Base-by-base conservation (phyloP, 495 filamentous ascomycete species). In the Penicillium ochrochloron region DNA sequence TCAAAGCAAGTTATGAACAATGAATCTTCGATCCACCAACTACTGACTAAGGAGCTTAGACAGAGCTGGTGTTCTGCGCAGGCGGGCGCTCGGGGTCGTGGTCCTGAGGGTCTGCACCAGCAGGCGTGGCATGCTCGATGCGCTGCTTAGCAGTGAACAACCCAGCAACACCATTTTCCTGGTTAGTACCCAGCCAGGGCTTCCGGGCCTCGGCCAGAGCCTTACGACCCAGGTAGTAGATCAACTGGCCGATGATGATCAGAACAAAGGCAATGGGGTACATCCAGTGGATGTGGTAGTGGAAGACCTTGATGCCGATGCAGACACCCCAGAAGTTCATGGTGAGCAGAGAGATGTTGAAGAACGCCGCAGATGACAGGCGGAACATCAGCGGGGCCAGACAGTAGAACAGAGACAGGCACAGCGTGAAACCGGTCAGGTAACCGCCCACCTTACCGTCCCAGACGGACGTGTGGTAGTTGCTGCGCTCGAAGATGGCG, bases 281-380 rank as follows among this genome's bases (percentile, higher is more conserved):
- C 82, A 97, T 82, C 83, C 86, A 97, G 76, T 95, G 90, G 62
- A 99, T 86, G 19, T 76, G 74, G 64, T 91, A 87, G 44, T 89
- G 86, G 75, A 99, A 97, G 46, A 97, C 89, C 67, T 88, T 82
- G 60, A 96, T 83, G 48, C 95, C 95, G 68, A 99, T 94, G 64
- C 92, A 86, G 31, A 96, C 91, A 70, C 92, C 92, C 94, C 96
- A 98, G 82, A 98, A 98, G 78, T 97, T 98, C 71, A 88, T 91
- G 21, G 96, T 99, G 57, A 99, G 82, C 71, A 99, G 81, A 33
- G 89, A 92, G 74, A 99, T 93, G 76, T 99, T 96, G 82, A 97
- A 97, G 80, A 99, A 97, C 21, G 94, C 95, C 0, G 95, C 95
- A 10, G 85, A 89, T 5, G 91, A 87, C 74, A 97, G 89, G 29